phyloP scores from a whole-genome alignment of 495 filamentous ascomycete species.

The Penicillium desertorum region DNA sequence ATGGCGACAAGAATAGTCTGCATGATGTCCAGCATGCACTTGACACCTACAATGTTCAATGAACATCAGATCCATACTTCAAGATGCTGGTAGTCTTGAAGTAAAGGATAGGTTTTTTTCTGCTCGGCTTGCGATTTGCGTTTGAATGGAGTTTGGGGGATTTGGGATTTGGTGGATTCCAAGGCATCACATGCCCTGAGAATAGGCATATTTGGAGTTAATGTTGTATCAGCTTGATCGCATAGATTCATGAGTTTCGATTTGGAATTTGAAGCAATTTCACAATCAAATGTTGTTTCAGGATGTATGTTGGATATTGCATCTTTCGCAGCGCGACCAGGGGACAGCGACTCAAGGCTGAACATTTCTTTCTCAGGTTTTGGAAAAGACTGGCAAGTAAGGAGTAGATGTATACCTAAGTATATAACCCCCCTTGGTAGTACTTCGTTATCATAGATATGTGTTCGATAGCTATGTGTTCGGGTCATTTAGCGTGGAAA shows the following conservation, averaged over 20 bases:
- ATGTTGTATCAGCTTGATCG: neutral
- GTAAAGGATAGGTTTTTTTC: neutral
- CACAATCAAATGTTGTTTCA: neutral
- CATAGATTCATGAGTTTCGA: neutral
- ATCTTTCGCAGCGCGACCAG: neutral
- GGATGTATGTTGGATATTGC: neutral
- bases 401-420: neutral
- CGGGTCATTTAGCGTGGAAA: neutral
- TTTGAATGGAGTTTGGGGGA: neutral
- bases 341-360: neutral
- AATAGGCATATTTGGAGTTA: constrained; percentile 1
- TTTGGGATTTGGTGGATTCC: neutral
- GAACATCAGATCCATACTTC: neutral
- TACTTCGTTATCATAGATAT: neutral
- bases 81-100: constrained; percentile 7
- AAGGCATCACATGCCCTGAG: neutral
- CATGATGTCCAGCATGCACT: constrained; percentile 60
- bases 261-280: neutral
- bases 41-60: constrained; percentile 38
- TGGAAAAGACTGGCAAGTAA: neutral
- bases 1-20: constrained; percentile 57
- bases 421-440: neutral
- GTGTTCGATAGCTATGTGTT: neutral
- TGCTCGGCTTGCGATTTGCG: constrained; percentile 1
- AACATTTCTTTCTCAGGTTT: neutral